Evolutionary conservation across 805 yeast species (phyloP).

Genomic region (Cyberlindnera maritima): DNA sequence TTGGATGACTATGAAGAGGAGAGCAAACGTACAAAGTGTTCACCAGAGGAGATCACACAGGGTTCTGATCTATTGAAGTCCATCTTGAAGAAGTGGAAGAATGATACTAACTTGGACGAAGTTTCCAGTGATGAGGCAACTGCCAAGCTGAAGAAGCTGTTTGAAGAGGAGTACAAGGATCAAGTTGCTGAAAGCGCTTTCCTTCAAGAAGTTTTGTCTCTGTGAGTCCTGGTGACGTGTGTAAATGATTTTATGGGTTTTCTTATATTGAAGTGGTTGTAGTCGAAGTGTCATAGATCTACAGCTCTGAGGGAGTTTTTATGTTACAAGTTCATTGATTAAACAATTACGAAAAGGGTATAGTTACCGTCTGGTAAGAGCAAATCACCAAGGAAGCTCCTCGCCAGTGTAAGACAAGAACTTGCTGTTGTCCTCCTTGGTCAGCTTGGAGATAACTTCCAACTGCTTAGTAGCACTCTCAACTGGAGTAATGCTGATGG

Average conservation of each 20-base stretch:
- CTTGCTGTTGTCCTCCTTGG: no score
- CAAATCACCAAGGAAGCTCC: no score
- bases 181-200: constrained; percentile 36
- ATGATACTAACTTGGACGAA: constrained; percentile 16
- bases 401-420: no score
- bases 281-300: no score
- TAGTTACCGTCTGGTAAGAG: no score
- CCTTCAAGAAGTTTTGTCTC: constrained; percentile 41
- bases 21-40: constrained; percentile 46
- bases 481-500: no score
- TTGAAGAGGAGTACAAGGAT: constrained; percentile 27
- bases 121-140: constrained; percentile 38
- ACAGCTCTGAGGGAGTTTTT: no score
- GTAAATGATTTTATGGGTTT: not conserved
- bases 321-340: no score
- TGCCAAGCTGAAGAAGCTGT: constrained; percentile 35
- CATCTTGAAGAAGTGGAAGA: constrained; percentile 40
- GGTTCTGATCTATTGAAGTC: constrained; percentile 52
- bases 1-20: constrained; percentile 46
- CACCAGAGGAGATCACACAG: constrained; percentile 45
- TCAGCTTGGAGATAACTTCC: no score
- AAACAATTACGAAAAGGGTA: no score
- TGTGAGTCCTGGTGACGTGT: not conserved
- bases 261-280: no score
- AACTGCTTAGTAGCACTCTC: no score